A percentile compares a stretch with the other conserved stretches of the same genome.
These are phyloP conservation scores for Auricularia sp. DNA, from an alignment of 768 basidiomycete species.

Conservation along the genomic window DNA sequence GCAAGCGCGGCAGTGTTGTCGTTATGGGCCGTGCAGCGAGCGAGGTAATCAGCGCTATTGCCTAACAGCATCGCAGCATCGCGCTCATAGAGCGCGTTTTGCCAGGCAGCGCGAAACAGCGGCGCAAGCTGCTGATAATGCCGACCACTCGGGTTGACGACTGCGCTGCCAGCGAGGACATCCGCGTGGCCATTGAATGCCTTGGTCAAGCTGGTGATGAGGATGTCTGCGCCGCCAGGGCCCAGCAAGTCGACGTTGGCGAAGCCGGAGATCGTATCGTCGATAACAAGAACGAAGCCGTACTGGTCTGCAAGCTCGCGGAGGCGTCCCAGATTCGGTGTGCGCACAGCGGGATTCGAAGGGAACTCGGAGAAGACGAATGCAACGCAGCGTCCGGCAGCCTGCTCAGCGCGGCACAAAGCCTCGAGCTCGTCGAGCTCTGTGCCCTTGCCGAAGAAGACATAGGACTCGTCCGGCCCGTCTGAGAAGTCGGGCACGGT, in stretches of 20 bases:
- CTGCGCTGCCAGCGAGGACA: slow-evolving; percentile 39
- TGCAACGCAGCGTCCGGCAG: slow-evolving; percentile 21
- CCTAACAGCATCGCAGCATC: background rate
- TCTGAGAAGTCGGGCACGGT: slow-evolving; percentile 21
- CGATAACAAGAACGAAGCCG: slow-evolving; percentile 40
- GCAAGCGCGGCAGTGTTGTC: background rate
- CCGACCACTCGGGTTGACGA: background rate
- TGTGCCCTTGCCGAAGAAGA: slow-evolving; percentile 9
- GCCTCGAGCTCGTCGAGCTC: slow-evolving; percentile 25
- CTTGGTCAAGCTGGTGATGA: slow-evolving; percentile 43
- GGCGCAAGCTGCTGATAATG: background rate
- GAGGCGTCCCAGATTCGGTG: slow-evolving; percentile 31
- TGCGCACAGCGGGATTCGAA: slow-evolving; percentile 40
- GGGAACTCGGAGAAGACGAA: slow-evolving; percentile 44
- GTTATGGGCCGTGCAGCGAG: background rate
- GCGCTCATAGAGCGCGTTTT: background rate
- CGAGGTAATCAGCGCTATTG: background rate
- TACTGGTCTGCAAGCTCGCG: slow-evolving; percentile 35
- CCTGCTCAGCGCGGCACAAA: slow-evolving; percentile 18
- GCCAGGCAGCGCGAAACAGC: background rate
- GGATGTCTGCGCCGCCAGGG: slow-evolving; percentile 30
- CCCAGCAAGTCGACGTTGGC: slow-evolving; percentile 39
- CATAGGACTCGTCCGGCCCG: slow-evolving; percentile 24
- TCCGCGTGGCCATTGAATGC: slow-evolving; percentile 44
- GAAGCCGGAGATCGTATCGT: slow-evolving; percentile 45